A percentile compares a stretch with the other conserved stretches of the same genome.
Conservation (phyloP, 1,284 basidiomycete genomes). For the Cryptococcus sp. region DNA sequence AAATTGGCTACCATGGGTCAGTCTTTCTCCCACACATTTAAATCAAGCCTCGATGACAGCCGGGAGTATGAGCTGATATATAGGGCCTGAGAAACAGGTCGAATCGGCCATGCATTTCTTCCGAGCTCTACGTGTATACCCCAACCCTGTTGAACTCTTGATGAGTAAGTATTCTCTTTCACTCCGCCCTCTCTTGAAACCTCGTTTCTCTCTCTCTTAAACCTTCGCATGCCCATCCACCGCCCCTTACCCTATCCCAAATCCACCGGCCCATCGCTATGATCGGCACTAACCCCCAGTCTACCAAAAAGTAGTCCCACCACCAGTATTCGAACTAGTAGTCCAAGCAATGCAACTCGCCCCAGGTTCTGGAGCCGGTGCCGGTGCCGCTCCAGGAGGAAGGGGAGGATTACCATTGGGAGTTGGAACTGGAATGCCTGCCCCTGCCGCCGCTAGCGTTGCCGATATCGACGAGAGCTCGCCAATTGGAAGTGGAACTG, state of each 20-base stretch:
- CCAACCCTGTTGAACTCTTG: conserved; percentile 84
- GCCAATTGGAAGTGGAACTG: conserved; percentile 12
- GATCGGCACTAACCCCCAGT: conserved; percentile 46
- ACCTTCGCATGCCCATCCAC: not conserved
- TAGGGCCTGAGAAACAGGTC: conserved; percentile 71
- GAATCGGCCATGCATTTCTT: conserved; percentile 86
- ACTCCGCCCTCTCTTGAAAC: not conserved
- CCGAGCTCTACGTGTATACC: conserved; percentile 90
- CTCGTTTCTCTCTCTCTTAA: not conserved
- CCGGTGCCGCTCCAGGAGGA: not conserved
- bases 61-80: conserved; percentile 3
- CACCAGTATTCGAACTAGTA: conserved; percentile 81
- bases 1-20: conserved; percentile 71
- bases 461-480: conserved; percentile 28
- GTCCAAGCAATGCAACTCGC: conserved; percentile 67
- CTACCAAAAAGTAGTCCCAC: conserved; percentile 87
- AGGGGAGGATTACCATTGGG: conserved; percentile 1
- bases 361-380: conserved; percentile 10
- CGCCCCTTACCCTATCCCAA: not conserved
- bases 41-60: not conserved
- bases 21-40: no score
- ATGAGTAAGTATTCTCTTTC: conserved; percentile 51
- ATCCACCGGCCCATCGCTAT: no score
- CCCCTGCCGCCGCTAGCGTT: conserved; percentile 15
- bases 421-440: conserved; percentile 5